Conservation (phyloP, 345 rosid genomes). For the Arabidopsis arenosa region DNA sequence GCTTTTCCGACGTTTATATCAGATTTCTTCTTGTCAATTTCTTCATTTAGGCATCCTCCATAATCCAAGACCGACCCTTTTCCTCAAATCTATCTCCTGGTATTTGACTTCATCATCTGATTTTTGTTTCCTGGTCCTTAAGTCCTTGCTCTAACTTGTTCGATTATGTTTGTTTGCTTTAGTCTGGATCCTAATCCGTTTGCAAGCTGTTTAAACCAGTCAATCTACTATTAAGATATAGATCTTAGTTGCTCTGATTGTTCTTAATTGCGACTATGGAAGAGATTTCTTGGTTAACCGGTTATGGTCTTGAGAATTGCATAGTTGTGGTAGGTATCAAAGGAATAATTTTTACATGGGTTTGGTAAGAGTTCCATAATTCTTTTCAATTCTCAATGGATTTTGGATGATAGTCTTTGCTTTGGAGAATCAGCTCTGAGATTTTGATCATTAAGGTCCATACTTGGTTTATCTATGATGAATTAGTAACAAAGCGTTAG, state of each 20-base stretch:
- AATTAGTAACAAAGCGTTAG: slow-evolving; percentile 14
- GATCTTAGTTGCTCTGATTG: slow-evolving; percentile 20
- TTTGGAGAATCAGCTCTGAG: neutral
- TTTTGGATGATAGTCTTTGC: slow-evolving; percentile 1
- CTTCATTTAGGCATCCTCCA: slow-evolving; percentile 28
- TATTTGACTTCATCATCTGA: slow-evolving; percentile 32
- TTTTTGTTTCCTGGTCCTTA: neutral
- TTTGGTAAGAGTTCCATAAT: neutral
- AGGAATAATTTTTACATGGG: neutral
- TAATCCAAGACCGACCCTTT: slow-evolving; percentile 21
- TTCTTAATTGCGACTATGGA: neutral
- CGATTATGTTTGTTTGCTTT: slow-evolving; percentile 6
- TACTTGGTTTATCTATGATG: slow-evolving; percentile 1
- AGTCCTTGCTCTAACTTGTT: neutral
- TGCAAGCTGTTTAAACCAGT: slow-evolving; percentile 4
- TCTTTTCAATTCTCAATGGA: neutral
- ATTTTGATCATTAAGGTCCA: slow-evolving; percentile 20
- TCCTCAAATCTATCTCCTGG: slow-evolving; percentile 43
- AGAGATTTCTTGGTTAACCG: slow-evolving; percentile 5
- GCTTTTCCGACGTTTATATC: slow-evolving; percentile 27
- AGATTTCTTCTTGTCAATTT: slow-evolving; percentile 30
- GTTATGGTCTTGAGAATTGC: slow-evolving; percentile 15
- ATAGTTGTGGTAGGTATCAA: slow-evolving; percentile 2
- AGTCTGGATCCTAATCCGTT: neutral
- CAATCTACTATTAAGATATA: neutral